These are phyloP conservation scores for Tylopilus vinaceipallidus DNA, from an alignment of 768 basidiomycete genomes.

Conservation along the genomic window DNA sequence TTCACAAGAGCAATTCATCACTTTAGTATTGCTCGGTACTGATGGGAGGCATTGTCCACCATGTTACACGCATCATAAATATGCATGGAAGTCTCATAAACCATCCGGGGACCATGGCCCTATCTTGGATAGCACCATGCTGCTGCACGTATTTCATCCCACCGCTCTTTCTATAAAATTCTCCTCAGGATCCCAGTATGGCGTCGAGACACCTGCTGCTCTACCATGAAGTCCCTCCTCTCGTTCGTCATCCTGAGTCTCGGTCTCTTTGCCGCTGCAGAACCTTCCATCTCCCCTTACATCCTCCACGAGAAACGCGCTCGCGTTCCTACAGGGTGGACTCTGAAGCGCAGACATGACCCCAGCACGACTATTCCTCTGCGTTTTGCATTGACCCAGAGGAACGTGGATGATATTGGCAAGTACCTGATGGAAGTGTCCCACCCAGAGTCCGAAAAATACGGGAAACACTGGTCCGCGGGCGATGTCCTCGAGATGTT, in stretches of 20 bases:
- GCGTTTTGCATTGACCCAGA: conserved; percentile 33
- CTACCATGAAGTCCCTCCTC: conserved; percentile 16
- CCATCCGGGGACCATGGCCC: neutral
- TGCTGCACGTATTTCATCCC: conserved; percentile 5
- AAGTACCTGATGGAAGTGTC: conserved; percentile 33
- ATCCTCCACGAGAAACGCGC: conserved; percentile 41
- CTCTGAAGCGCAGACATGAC: conserved; percentile 35
- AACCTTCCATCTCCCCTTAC: conserved; percentile 20
- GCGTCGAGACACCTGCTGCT: neutral
- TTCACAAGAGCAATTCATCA: neutral
- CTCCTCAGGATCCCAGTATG: neutral
- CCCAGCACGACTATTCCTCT: conserved; percentile 28
- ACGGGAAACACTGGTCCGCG: conserved; percentile 33
- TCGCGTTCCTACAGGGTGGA: conserved; percentile 37
- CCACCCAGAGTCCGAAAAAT: conserved; percentile 32
- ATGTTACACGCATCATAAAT: neutral
- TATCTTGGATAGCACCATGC: conserved; percentile 9
- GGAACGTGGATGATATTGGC: conserved; percentile 28
- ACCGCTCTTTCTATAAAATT: conserved; percentile 13
- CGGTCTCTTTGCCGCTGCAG: conserved; percentile 18
- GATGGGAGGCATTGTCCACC: neutral
- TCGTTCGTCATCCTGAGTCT: conserved; percentile 16
- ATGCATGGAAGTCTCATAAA: conserved; percentile 1
- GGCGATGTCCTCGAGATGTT: conserved; percentile 28
- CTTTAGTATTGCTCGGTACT: neutral